Evolutionary conservation across 2,329 filamentous ascomycete genomes (phyloP).

Genomic region (Diaporthe citrichinensis): DNA sequence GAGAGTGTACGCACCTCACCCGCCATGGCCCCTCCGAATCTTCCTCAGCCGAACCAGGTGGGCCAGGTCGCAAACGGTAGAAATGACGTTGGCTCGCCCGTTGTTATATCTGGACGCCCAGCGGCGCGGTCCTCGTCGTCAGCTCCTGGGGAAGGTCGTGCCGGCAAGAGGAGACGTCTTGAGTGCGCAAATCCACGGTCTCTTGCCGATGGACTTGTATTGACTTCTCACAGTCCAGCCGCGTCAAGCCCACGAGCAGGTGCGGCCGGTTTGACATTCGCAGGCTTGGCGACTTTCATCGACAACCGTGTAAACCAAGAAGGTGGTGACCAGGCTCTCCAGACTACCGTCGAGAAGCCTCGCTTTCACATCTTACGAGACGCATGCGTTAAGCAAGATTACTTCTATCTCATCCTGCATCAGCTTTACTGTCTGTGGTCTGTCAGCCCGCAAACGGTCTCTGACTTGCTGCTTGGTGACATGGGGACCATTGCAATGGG

Average conservation of each 20-base stretch:
- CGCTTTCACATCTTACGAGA: constrained; percentile 69
- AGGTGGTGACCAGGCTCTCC: constrained; percentile 40
- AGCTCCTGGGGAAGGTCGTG: constrained; percentile 1
- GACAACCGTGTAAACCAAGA: constrained; percentile 15
- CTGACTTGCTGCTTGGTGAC: constrained; percentile 5
- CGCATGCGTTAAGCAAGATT: constrained; percentile 70
- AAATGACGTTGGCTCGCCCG: background rate
- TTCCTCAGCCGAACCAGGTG: background rate
- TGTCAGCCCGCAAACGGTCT: constrained; percentile 43
- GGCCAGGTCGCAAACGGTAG: background rate
- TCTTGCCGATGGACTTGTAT: constrained; percentile 39
- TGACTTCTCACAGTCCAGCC: constrained; percentile 2
- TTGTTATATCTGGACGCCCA: background rate
- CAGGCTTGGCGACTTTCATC: constrained; percentile 1
- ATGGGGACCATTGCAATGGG: constrained; percentile 49
- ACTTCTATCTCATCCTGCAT: constrained; percentile 76
- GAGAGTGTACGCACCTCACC: background rate
- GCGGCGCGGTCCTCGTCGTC: background rate
- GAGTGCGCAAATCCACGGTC: constrained; percentile 35
- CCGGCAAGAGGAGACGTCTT: constrained; percentile 37
- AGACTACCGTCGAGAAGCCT: constrained; percentile 56
- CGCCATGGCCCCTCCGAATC: constrained; percentile 36
- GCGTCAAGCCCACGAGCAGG: background rate
- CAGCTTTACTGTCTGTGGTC: constrained; percentile 75
- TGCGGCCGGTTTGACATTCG: background rate